Percentiles rank a stretch among this genome's conserved stretches.
These are phyloP conservation scores for Kodamaea arcana DNA, from an alignment of 1,139 yeast species.

Conservation along the genomic window DNA sequence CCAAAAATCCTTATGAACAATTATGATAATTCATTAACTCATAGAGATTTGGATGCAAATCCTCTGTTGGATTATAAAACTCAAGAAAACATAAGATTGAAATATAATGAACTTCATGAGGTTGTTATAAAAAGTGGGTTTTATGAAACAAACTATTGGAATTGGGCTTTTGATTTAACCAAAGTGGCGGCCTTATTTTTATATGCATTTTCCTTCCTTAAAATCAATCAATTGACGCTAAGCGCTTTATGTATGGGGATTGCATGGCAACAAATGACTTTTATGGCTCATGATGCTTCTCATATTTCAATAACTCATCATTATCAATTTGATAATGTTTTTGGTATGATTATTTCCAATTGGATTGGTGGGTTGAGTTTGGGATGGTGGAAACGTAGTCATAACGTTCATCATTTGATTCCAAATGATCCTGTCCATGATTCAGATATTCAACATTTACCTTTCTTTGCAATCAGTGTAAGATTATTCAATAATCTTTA, in stretches of 20 bases:
- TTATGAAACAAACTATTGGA: constrained; percentile 71
- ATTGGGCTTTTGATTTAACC: constrained; percentile 60
- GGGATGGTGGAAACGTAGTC: constrained; percentile 95
- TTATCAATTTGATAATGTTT: constrained; percentile 69
- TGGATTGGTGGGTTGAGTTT: constrained; percentile 83
- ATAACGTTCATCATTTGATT: constrained; percentile 82
- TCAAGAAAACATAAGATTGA: constrained; percentile 51
- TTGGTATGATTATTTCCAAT: constrained; percentile 72
- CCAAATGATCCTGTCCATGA: constrained; percentile 92
- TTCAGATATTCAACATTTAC: constrained; percentile 90
- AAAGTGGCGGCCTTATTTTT: constrained; percentile 56
- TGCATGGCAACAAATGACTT: constrained; percentile 89
- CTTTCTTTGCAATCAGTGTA: constrained; percentile 83
- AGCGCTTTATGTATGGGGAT: constrained; percentile 69
- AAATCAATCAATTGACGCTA: constrained; percentile 39
- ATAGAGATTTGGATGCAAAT: constrained; percentile 47
- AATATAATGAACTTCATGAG: constrained; percentile 61
- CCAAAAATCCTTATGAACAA: constrained; percentile 52
- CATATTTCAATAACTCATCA: constrained; percentile 80
- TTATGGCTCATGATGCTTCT: constrained; percentile 88
- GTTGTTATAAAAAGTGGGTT: constrained; percentile 52
- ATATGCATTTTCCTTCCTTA: constrained; percentile 48
- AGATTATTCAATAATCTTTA: constrained; percentile 63
- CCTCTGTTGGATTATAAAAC: constrained; percentile 69
- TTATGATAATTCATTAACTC: constrained; percentile 55